Evolutionary conservation across 495 filamentous ascomycete genomes (phyloP).

Genomic region (Chaetomium fimeti): DNA sequence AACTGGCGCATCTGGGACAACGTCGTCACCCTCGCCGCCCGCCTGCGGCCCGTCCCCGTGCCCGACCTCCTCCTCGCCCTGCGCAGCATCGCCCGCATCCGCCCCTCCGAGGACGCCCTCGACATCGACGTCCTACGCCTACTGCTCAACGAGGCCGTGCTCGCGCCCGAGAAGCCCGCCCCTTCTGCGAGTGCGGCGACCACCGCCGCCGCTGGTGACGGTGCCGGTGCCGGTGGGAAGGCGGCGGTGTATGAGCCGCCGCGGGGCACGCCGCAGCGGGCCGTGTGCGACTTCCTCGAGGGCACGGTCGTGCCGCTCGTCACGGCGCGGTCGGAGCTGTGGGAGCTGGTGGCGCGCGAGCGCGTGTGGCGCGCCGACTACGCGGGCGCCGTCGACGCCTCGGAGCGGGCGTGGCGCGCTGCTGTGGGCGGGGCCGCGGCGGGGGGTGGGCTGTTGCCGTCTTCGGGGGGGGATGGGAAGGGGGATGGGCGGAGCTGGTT

Average conservation of each 20-base stretch:
- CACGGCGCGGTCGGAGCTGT: constrained; percentile 71
- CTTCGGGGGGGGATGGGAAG: constrained; percentile 10
- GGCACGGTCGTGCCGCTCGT: constrained; percentile 73
- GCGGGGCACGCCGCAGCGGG: constrained; percentile 48
- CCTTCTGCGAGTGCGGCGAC: neutral
- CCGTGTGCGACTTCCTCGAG: constrained; percentile 71
- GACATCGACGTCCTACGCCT: constrained; percentile 69
- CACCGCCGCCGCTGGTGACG: neutral
- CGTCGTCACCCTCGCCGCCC: constrained; percentile 77
- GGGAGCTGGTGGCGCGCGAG: constrained; percentile 69
- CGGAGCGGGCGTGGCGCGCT: constrained; percentile 87
- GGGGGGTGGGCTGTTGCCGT: constrained; percentile 19
- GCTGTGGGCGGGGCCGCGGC: constrained; percentile 43
- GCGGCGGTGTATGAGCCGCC: constrained; percentile 43
- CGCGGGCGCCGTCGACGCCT: constrained; percentile 67
- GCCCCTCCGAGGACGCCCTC: constrained; percentile 69
- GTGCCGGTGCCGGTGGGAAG: constrained; percentile 5
- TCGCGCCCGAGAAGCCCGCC: constrained; percentile 31
- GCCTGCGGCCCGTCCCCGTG: constrained; percentile 70
- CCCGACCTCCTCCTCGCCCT: constrained; percentile 71
- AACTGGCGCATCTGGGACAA: constrained; percentile 96
- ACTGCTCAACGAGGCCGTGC: constrained; percentile 68
- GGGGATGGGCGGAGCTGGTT: constrained; percentile 43
- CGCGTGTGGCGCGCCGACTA: constrained; percentile 67
- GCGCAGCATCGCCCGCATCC: constrained; percentile 69